Evolutionary conservation across 1,139 yeast genomes (phyloP), one percentile per base, ranked within the genome.

Genomic region (Trichomonascaceae sp.): DNA sequence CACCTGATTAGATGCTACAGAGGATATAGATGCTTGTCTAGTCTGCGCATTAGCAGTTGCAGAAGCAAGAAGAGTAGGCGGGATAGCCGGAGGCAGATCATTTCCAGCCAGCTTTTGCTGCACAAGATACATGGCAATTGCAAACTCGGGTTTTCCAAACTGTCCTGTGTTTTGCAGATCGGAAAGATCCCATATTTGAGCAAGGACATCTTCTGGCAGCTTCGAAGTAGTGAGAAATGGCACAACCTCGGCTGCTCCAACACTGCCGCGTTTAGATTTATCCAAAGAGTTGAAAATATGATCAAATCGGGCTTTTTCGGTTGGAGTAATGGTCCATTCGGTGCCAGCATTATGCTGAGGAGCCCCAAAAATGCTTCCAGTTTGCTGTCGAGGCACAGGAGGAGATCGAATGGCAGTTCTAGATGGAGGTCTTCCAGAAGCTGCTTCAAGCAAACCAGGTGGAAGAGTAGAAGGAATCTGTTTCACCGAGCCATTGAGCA

Each of bases 151-250:
- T 65, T 80, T 84, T 45, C 88, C 79, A 65, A 95, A 88, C 51
- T 80, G 79, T 39, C 97, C 98, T 47, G 90, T 82, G 69, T 90
- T 89, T 63, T 88, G 87, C 58, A 90, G 79, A 69, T 95, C 98
- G 6, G 98, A 83, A 64, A 93, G 77, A 69, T 93, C 98, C 99
- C 99, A 95, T 47, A 95, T 83, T 32, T 82, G 75, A 1, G 99
- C 99, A 61, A 95, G 77, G 43, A 82, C 84, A 55, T 88, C 95
- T 65, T 91, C 96, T 48, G 84, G 78, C 57, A 95, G 79, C 59
- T 88, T 87, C 1, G 98, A 91, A 10, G 95, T 86, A 77, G 89
- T 83, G 65, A 95, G 81, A 67, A 91, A 90, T 7, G 87, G 84
- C 2, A 96, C 99, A 46, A 95, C 93, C 60, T 89, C 91, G 15